A percentile compares a stretch with the other conserved stretches of the same genome.
These are phyloP conservation scores for Magnolia officinalis DNA, from an alignment of 164 flowering plant species.

Conservation along the genomic window DNA sequence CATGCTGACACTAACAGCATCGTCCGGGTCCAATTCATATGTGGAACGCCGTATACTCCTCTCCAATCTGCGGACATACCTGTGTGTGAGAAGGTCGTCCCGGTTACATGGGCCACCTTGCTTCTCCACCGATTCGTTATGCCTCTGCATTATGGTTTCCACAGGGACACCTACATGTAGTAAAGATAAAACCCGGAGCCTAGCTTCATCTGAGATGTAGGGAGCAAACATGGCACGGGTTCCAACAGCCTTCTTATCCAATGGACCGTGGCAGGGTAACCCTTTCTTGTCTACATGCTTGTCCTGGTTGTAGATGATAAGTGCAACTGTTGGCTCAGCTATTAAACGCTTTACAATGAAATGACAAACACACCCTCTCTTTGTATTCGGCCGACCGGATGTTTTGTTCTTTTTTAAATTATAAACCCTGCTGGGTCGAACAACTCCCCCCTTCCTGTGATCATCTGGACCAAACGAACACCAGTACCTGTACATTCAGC, in stretches of 20 bases:
- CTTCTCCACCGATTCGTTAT: conserved; percentile 75
- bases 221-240: conserved; percentile 96
- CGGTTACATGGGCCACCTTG: conserved; percentile 89
- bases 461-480: conserved; percentile 99
- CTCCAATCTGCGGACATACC: conserved; percentile 88
- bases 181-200: conserved; percentile 79
- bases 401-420: conserved; percentile 69
- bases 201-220: conserved; percentile 89
- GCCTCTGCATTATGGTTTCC: conserved; percentile 96
- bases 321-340: conserved; percentile 93
- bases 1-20: conserved; percentile 64
- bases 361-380: conserved; percentile 95
- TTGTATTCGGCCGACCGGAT: conserved; percentile 89
- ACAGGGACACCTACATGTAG: conserved; percentile 89
- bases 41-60: conserved; percentile 79
- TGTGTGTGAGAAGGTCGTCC: conserved; percentile 87
- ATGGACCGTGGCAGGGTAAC: conserved; percentile 93
- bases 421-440: conserved; percentile 78
- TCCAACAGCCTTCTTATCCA: conserved; percentile 82
- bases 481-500: conserved; percentile 74
- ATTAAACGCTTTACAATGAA: conserved; percentile 90
- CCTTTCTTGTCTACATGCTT: conserved; percentile 90
- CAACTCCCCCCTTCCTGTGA: conserved; percentile 78
- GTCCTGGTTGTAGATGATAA: conserved; percentile 81
- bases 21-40: conserved; percentile 77